Percentiles rank a stretch among this genome's conserved stretches.
These are phyloP conservation scores for Wickerhamiella nectarea DNA, from an alignment of 805 yeast genomes.

Conservation along the genomic window DNA sequence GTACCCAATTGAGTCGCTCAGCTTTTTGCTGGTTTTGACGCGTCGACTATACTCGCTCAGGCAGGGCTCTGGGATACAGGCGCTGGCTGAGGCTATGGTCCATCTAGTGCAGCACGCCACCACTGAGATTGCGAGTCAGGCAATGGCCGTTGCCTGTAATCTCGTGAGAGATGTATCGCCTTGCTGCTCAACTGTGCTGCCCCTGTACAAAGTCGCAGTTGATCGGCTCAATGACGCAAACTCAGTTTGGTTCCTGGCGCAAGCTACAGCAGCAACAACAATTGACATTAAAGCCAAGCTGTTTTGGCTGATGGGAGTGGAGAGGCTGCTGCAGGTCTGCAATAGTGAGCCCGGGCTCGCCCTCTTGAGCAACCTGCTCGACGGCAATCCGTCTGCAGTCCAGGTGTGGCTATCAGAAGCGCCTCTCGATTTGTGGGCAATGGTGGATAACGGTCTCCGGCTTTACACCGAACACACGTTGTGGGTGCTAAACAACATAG, in stretches of 20 bases:
- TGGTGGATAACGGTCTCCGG: background rate
- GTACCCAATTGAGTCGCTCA: background rate
- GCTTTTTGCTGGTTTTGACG: background rate
- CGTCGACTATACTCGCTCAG: background rate
- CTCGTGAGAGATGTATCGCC: conserved; percentile 5
- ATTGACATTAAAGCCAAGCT: background rate
- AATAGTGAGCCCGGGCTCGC: background rate
- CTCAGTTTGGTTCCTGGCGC: conserved; percentile 3
- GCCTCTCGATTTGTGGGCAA: conserved; percentile 3
- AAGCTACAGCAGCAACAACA: background rate
- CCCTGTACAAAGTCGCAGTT: background rate
- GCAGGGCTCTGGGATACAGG: background rate
- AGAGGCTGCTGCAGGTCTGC: background rate
- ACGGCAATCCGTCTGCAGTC: background rate
- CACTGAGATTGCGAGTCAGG: background rate
- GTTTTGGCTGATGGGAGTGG: conserved; percentile 2
- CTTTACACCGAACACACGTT: background rate
- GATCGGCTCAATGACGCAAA: background rate
- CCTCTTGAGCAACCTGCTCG: conserved; percentile 4
- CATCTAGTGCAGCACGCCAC: background rate
- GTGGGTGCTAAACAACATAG: conserved; percentile 4
- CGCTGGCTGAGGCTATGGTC: background rate
- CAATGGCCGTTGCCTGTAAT: conserved; percentile 10
- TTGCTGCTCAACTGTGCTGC: background rate
- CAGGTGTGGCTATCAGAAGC: conserved; percentile 6